Base-by-base conservation (phyloP, 2,329 filamentous ascomycete species). In the Botrytis fabae region DNA sequence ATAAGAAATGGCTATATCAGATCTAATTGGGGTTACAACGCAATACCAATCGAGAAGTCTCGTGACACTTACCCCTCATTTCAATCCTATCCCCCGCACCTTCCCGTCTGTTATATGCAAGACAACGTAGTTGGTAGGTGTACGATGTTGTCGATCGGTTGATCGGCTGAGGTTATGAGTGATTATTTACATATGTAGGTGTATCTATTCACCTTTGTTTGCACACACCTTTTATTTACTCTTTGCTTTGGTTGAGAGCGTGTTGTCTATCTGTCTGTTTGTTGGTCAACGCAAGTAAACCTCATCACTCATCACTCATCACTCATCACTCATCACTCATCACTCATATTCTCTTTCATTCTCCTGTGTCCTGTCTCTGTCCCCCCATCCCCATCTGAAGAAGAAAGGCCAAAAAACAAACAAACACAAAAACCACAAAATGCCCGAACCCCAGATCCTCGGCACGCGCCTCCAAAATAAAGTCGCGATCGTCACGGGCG, bases 401-500 rank as follows among this genome's bases (percentile, higher is more conserved):
- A 32, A 28, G 18, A 2, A 22, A 12, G 38, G 38, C 38, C 7
- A 38, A 38, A 38, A 9, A 9, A 38, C 9, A 8, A 1, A 38
- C 8, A 8, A 1, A 38, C 8, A 38, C 48, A 12, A 28, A 32
- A 12, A 1, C 35, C 35, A 35, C 61, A 75, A 64, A 63, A 77
- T 77, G 75, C 7, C 60, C 42, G 76, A 76, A 60, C 70, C 68
- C 42, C 77, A 76, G 59, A 46, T 76, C 28, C 73, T 79, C 51
- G 76, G 76, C 42, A 75, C 22, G 75, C 82, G 85, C 75, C 83
- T 89, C 60, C 80, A 84, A 70, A 85, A 84, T 76, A 89, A 88
- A 79, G 86, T 89, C 12, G 87, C 87, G 71, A 85, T 89, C 70
- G 85, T 89, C 35, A 89, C 87, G 22, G 88, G 90, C 65, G 89